Evolutionary conservation across 768 basidiomycete species (phyloP).

Genomic region (Trametes cubensis): DNA sequence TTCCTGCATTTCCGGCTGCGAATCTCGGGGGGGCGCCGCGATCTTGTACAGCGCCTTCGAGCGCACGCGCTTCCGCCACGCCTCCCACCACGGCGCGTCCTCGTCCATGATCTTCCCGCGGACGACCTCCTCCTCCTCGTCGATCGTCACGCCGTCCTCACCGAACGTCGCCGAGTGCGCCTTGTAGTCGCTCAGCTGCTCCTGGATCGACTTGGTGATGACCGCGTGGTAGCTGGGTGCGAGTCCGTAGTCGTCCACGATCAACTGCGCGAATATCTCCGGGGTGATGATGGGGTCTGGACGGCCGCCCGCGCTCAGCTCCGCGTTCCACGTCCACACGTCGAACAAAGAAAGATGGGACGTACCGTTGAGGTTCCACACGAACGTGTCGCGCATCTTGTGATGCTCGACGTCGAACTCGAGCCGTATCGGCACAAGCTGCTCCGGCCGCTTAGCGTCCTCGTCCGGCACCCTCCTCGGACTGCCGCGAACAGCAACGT

Average conservation of each 20-base stretch:
- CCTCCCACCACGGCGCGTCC: conserved; percentile 66
- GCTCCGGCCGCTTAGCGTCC: conserved; percentile 68
- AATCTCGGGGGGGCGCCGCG: conserved; percentile 33
- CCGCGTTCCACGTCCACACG: neutral
- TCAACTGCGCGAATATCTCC: conserved; percentile 84
- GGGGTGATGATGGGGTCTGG: conserved; percentile 88
- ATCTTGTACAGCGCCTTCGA: conserved; percentile 38
- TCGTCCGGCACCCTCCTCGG: conserved; percentile 61
- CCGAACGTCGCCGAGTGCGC: conserved; percentile 59
- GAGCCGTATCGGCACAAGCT: conserved; percentile 91
- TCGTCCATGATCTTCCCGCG: conserved; percentile 53
- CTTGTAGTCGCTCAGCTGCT: conserved; percentile 82
- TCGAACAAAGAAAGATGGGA: neutral
- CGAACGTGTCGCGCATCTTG: conserved; percentile 93
- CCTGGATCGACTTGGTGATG: conserved; percentile 84
- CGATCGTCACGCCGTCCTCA: conserved; percentile 44
- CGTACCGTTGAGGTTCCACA: conserved; percentile 96
- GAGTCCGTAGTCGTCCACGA: conserved; percentile 90
- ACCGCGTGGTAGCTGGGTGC: conserved; percentile 61
- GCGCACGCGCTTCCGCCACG: conserved; percentile 63
- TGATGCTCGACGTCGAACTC: conserved; percentile 96
- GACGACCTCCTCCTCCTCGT: conserved; percentile 36
- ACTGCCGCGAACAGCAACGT: conserved; percentile 37
- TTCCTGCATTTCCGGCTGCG: conserved; percentile 48
- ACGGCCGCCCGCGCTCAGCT: neutral